Evolutionary conservation across 106 monocot genomes (phyloP), one percentile per base, ranked within the genome.

Genomic region (Amphibolis antarctica): DNA sequence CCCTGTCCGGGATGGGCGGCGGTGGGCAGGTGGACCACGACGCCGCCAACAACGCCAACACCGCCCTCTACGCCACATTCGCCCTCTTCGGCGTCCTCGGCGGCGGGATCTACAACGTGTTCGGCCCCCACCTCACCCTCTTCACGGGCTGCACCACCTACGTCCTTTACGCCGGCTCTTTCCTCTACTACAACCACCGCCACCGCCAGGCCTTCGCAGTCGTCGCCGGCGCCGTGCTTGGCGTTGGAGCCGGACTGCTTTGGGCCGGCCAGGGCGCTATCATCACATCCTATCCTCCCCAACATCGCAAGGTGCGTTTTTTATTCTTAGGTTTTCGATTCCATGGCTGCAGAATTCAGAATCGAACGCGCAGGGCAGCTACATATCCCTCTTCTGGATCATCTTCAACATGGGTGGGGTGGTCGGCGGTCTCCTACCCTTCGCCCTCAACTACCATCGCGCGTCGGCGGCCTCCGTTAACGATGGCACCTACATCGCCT

Each of bases 351-450:
- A n/a, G n/a, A n/a, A n/a, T n/a, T n/a, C n/a, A n/a, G n/a, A n/a
- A n/a, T n/a, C n/a, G n/a, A n/a, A n/a, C n/a, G n/a, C n/a, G n/a
- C n/a, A 56, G 66, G 89, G 84, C 29, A 72, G 78, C 20, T 96
- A 86, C 71, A 84, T 96, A 70, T 80, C 89, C 49, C 66, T 96
- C 66, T 96, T 96, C 73, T 96, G 94, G 89, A 28, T 66, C 62
- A 78, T 96, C 68, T 96, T 96, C 80, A 96, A 96, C 80, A 63
- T 86, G 60, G 94, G 94, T 22, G 94, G 89, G 24, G 94, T 96
- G 44, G 66, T 96, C 61, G 89, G 94, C 28, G 94, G 94, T 49
- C 76, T 90, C 60, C 81, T 96, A 68, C 94, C 89, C 50, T 96
- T 96, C 80, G 7, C 81, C 23, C 75, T 90, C 56, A 96, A 96